Evolutionary conservation across 2,329 filamentous ascomycete species (phyloP).

Genomic region (Ampelomyces quisqualis): DNA sequence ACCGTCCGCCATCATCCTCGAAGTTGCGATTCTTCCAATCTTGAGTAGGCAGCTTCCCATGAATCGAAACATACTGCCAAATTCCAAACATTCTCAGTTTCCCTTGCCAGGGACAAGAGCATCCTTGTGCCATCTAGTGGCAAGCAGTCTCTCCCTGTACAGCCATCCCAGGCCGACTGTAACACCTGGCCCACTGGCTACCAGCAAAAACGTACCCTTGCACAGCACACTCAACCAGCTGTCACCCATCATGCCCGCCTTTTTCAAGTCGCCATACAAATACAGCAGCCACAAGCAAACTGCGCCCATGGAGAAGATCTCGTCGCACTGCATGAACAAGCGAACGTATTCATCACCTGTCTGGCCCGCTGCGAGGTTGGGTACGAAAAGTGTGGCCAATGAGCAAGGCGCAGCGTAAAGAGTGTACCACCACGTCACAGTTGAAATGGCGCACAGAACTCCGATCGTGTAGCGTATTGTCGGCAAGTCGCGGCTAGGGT

Average conservation of each 20-base stretch:
- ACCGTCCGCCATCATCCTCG: too few relatives aligned
- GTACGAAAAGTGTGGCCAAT: slow-evolving; percentile 9
- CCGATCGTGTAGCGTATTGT: slow-evolving; percentile 14
- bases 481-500: slow-evolving; percentile 10
- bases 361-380: slow-evolving; percentile 3
- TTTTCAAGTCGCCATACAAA: slow-evolving; percentile 15
- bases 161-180: slow-evolving; percentile 15
- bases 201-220: slow-evolving; percentile 8
- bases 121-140: slow-evolving; percentile 15
- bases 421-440: slow-evolving; percentile 15
- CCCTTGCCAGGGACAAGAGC: slow-evolving; percentile 8
- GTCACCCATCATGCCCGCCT: slow-evolving; percentile 11
- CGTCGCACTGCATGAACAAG: slow-evolving; percentile 15
- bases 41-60: too few relatives aligned
- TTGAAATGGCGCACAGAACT: slow-evolving; percentile 9
- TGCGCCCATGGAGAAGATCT: slow-evolving; percentile 9
- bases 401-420: slow-evolving; percentile 11
- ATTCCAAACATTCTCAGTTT: too few relatives aligned
- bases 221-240: slow-evolving; percentile 11
- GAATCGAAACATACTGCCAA: too few relatives aligned
- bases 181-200: slow-evolving; percentile 8
- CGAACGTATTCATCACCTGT: slow-evolving; percentile 12
- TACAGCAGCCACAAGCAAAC: slow-evolving; percentile 16
- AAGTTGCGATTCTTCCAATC: too few relatives aligned
- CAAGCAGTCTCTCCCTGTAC: slow-evolving; percentile 13